These are phyloP conservation scores for Rhodotorula sp. DNA, from an alignment of 1,284 basidiomycete species.

Conservation along the genomic window DNA sequence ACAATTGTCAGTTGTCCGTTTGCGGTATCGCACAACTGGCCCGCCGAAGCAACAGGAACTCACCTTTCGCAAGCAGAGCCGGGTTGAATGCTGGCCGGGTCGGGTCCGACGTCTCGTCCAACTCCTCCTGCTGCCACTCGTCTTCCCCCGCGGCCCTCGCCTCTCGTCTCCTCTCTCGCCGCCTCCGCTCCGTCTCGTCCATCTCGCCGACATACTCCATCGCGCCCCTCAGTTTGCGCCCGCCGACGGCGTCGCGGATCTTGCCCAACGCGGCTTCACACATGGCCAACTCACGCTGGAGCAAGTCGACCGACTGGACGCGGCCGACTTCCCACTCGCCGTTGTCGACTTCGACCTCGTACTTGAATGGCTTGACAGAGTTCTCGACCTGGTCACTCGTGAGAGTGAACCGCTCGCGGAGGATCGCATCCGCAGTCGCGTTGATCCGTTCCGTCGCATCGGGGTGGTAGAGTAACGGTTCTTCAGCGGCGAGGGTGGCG, in stretches of 20 bases:
- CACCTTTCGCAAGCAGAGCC: conserved; percentile 83
- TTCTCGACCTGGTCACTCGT: conserved; percentile 99
- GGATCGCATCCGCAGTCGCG: conserved; percentile 85
- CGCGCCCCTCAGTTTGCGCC: conserved; percentile 72
- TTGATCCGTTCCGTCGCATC: conserved; percentile 81
- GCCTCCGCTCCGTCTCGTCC: conserved; percentile 76
- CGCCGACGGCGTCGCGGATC: conserved; percentile 81
- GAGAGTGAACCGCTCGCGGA: conserved; percentile 84
- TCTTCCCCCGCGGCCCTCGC: conserved; percentile 44
- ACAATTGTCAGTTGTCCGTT: no score
- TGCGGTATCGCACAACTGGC: no score
- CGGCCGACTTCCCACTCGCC: conserved; percentile 89
- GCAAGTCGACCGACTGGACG: conserved; percentile 67
- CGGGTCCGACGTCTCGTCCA: conserved; percentile 54
- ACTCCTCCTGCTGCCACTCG: conserved; percentile 44
- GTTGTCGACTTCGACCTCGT: conserved; percentile 80
- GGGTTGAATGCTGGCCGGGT: conserved; percentile 67
- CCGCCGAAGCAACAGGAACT: no score
- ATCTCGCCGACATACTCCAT: conserved; percentile 77
- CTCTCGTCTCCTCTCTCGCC: conserved; percentile 53
- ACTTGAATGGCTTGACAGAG: conserved; percentile 99
- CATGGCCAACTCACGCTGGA: conserved; percentile 78
- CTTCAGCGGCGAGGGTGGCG: conserved; percentile 77
- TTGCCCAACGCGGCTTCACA: conserved; percentile 83
- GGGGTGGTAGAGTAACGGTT: conserved; percentile 90